Evolutionary conservation across 176 grass and related monocot genomes (phyloP).

Genomic region (Aegilops sharonensis): DNA sequence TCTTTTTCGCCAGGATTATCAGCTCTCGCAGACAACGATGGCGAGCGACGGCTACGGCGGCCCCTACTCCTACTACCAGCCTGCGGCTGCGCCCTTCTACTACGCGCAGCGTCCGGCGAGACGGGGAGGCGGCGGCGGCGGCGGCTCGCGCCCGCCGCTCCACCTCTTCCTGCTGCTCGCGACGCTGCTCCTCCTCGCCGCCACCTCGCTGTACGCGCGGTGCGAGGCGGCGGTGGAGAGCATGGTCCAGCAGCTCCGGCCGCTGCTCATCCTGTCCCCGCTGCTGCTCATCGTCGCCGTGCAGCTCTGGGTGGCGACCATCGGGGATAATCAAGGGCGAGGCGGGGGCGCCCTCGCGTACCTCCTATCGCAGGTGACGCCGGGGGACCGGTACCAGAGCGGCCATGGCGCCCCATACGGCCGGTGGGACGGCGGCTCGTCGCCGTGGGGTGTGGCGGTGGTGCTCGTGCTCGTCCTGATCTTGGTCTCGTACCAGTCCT

Average conservation of each 20-base stretch:
- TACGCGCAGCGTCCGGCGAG: conserved; percentile 25
- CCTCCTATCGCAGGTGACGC: conserved; percentile 31
- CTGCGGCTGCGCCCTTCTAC: conserved; percentile 28
- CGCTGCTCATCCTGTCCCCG: conserved; percentile 61
- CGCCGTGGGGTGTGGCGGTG: conserved; percentile 79
- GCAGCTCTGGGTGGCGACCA: conserved; percentile 48
- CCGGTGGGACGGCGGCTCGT: conserved; percentile 37
- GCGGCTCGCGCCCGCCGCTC: conserved; percentile 27
- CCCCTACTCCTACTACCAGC: conserved; percentile 43
- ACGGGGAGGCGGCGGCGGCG: background rate
- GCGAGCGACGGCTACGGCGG: conserved; percentile 22
- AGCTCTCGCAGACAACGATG: conserved; percentile 5
- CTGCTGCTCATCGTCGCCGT: conserved; percentile 66
- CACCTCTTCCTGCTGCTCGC: conserved; percentile 52
- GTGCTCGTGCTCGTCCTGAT: conserved; percentile 68
- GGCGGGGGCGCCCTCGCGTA: conserved; percentile 21
- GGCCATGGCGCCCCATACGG: background rate
- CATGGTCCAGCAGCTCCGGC: conserved; percentile 43
- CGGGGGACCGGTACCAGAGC: background rate
- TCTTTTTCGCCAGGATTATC: background rate
- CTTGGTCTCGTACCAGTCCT: conserved; percentile 72
- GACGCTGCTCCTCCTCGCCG: conserved; percentile 39
- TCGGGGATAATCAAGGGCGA: conserved; percentile 19
- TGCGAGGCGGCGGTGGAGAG: conserved; percentile 63
- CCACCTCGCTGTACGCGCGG: conserved; percentile 41